Evolutionary conservation across 495 filamentous ascomycete species (phyloP).

Genomic region (Penicillium fimorum): DNA sequence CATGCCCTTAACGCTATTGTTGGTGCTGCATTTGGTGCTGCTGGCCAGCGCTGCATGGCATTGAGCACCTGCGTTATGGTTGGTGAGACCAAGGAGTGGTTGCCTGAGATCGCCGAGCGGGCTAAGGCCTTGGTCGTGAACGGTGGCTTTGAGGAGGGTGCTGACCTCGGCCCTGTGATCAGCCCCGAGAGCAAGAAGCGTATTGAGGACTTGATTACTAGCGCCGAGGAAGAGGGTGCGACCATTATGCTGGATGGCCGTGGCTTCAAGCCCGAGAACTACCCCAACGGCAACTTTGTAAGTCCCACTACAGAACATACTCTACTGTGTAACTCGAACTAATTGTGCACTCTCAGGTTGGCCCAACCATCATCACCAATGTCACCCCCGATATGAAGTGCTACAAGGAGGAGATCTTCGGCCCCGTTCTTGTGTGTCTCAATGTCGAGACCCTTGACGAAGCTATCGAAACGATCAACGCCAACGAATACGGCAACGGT

Average conservation of each 20-base stretch:
- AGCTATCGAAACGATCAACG: constrained; percentile 63
- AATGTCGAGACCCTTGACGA: constrained; percentile 83
- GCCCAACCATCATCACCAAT: constrained; percentile 90
- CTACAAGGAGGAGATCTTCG: constrained; percentile 97
- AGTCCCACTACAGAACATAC: constrained; percentile 19
- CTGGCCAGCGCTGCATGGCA: constrained; percentile 97
- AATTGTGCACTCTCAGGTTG: constrained; percentile 48
- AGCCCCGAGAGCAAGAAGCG: constrained; percentile 86
- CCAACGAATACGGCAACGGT: constrained; percentile 70
- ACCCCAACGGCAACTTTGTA: constrained; percentile 96
- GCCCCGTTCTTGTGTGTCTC: constrained; percentile 63
- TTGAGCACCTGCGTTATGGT: constrained; percentile 92
- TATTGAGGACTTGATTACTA: constrained; percentile 85
- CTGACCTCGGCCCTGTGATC: constrained; percentile 96
- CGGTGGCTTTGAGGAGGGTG: constrained; percentile 90
- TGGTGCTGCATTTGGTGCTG: constrained; percentile 94
- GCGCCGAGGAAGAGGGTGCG: constrained; percentile 88
- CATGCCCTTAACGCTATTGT: constrained; percentile 92
- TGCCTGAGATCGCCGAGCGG: constrained; percentile 84
- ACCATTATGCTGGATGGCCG: constrained; percentile 93
- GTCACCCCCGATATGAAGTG: constrained; percentile 90
- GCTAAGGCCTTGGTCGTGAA: constrained; percentile 89
- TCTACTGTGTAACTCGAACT: not conserved
- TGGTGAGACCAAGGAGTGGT: constrained; percentile 90
- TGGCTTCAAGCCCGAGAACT: constrained; percentile 83